phyloP scores from a whole-genome alignment of 108 stramenopile species.

The Cyclotella cryptica region DNA sequence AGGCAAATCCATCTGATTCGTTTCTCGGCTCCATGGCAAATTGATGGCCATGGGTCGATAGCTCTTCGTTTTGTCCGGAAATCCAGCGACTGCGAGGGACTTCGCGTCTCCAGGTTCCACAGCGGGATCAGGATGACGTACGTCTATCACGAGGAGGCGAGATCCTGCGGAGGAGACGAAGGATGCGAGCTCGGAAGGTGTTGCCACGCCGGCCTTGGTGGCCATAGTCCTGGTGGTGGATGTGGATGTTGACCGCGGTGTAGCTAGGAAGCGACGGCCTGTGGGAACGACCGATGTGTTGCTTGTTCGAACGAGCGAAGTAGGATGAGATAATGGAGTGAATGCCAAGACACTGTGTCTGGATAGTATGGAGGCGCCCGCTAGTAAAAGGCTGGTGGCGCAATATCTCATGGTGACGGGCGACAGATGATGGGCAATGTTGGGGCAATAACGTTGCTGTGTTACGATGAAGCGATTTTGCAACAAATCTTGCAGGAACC shows the following conservation, averaged over 20 bases:
- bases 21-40: slow-evolving; percentile 74
- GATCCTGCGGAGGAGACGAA: slow-evolving; percentile 74
- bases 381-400: not conserved
- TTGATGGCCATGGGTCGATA: slow-evolving; percentile 68
- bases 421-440: no score
- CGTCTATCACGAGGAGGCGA: slow-evolving; percentile 78
- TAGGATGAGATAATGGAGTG: not conserved
- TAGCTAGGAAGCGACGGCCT: not conserved
- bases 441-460: no score
- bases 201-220: slow-evolving; percentile 73
- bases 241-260: slow-evolving; percentile 4
- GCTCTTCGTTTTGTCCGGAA: slow-evolving; percentile 45
- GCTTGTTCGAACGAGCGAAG: not conserved
- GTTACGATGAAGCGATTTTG: no score
- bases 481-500: no score
- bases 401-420: slow-evolving; percentile 1
- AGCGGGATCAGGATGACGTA: slow-evolving; percentile 73
- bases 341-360: slow-evolving; percentile 1
- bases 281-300: not conserved
- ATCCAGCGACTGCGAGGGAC: slow-evolving; percentile 60
- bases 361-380: not conserved
- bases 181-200: slow-evolving; percentile 68
- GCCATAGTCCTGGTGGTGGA: slow-evolving; percentile 6
- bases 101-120: slow-evolving; percentile 86
- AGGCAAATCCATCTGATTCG: slow-evolving; percentile 71